Base-by-base conservation (phyloP, 441 rosid genomes). In the Aleurites moluccanus region DNA sequence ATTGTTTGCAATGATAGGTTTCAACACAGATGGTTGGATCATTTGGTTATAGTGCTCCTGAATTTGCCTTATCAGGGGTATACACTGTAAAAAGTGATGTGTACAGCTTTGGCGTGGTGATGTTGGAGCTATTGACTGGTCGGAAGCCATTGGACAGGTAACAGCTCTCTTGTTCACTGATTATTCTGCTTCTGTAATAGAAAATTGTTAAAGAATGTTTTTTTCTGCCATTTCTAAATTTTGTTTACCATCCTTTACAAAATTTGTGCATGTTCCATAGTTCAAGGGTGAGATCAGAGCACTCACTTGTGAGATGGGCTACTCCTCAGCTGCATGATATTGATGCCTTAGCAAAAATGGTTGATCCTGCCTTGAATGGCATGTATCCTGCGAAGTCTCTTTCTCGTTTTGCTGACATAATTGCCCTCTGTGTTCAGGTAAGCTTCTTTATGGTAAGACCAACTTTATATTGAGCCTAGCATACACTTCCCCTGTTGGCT, bases 121-220 rank as follows among this genome's bases (percentile, higher is more conserved):
- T 93, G 99, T 85, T 95, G 79, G 99, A 95, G 88, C 85, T 95
- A 69, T 82, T 95, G 85, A 91, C 99, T 53, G 98, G 99, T 70
- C 86, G 98, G 80, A 91, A 93, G 82, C 97, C 99, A n/a, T 89
- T 93, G 38, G 99, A 95, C 84, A 91, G 99, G 99, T 93, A 85
- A 64, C 40, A 3, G 14, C 23, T 62, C 49, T 40, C 21, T 23
- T 73, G n/a, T 30, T 47, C 33, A n/a, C 13, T 50, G 44, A 70
- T 70, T 53, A 18, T 65, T 69, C 28, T 73, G 68, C 64, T 63
- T 77, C 18, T 67, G 2, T 70, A 42, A 13, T 69, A 47, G 57
- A 73, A 47, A 38, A 1, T 28, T n/a, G 25, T 72, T 57, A 47
- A 21, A 23, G 10, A 9, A 30, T 50, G 20, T 73, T 53, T 38